Base-by-base conservation (phyloP, 768 basidiomycete genomes). In the Candolleomyces eurysporus region DNA sequence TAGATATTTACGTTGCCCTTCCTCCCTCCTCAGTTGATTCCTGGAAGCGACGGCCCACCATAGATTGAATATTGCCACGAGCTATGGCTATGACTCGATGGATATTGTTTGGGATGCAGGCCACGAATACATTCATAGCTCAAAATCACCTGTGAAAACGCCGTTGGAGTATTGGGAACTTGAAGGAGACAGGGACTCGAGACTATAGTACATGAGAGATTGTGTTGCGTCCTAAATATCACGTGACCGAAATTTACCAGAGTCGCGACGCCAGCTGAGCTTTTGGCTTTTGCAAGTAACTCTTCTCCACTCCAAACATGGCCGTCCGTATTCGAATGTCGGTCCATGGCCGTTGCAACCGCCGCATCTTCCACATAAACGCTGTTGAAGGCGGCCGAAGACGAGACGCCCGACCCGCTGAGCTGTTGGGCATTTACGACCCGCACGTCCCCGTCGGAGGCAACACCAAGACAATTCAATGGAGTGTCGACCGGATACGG, bases 401-500 rank as follows among this genome's bases (percentile, higher is more conserved):
- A 48, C 86, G 95, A 26, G 84, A 98, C 69, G 94, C 89, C 45
- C 88, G 87, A 70, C 96, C 96, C 13, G 83, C 91, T 66, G 96
- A 98, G 75, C 82, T 87, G 43, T 78, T 98, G 52, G 96, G 94
- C 36, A 80, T 90, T 51, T 97, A 91, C 77, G 80, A 92, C 72
- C 94, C 93, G 4, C 85, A 82, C 64, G 74, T 85, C 50, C 73
- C 72, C 54, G 78, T 71, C 17, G 82, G 79, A 42, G 72, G 79
- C 61, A 73, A 77, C 22, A 80, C 84, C 65, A 96, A 95, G 75
- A 86, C 84, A 39, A 79, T 98, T 59, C 84, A 89, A 66, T 98
- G 96, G 95, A 94, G 94, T 73, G 88, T 89, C 26, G 88, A 92
- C 67, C 85, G 96, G 71, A 92, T 98, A 72, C 82, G 82, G 61